Base-by-base conservation (phyloP, 192 early-diverging fungal genomes). In the Coemansia pectinata region DNA sequence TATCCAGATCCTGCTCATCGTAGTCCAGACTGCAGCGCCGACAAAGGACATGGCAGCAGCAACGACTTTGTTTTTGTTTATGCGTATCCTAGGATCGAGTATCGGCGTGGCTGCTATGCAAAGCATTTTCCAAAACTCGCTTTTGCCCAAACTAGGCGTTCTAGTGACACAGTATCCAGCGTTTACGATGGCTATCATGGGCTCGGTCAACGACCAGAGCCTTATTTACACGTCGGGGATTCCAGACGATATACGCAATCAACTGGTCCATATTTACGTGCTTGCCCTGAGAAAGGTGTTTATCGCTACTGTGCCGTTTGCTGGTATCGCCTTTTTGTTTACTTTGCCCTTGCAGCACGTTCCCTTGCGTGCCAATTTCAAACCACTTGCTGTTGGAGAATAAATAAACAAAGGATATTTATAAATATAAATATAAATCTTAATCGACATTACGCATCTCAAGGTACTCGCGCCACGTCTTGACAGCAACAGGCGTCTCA, bases 381-480 rank as follows among this genome's bases (percentile, higher is more conserved):
- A 75, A 27, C n/a, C 58, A 1, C 4, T 12, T 17, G 12, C 64
- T 5, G 55, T 59, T n/a, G 72, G 62, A 2, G 48, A 67, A 58
- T 57, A 53, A 27, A 39, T 2, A 8, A 12, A 33, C 5, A 33
- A 33, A 33, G 33, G 5, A 33, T 33, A 33, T 1, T 5, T 33
- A 33, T 34, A 5, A 7, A 34, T 34, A 7, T 34, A 34, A 2
- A 34, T 34, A 34, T 34, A 34, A 6, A 34, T 7, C 6, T 34
- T 7, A 62, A 19, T 61, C 67, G 1, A 61, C 58, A 19, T 78
- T 85, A 60, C 81, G 79, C 67, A 81, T 85, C 52, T 86, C 87
- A 12, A 91, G 83, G 76, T 86, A 92, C 74, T 92, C 86, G 41
- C 82, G 67, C 91, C 91, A 92, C 23, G 86, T 81, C 81, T 87